Conservation (phyloP, 2,329 filamentous ascomycete species). For the Elsinoe fawcettii region DNA sequence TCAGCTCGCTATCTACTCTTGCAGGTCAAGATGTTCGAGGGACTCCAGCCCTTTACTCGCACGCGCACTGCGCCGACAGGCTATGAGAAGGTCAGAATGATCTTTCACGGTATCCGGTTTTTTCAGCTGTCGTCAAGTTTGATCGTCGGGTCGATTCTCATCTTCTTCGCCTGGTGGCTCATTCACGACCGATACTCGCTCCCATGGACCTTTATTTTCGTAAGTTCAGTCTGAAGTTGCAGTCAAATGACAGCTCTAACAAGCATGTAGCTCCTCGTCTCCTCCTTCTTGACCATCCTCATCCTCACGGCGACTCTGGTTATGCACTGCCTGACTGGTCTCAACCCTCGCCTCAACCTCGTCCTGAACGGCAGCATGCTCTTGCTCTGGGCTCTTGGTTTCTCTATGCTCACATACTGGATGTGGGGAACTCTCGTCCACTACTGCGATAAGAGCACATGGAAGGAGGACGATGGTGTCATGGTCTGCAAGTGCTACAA, state of each 20-base stretch:
- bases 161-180: slow-evolving; percentile 50
- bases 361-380: slow-evolving; percentile 42
- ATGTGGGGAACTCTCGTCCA: slow-evolving; percentile 46
- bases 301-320: slow-evolving; percentile 42
- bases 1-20: not conserved
- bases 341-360: slow-evolving; percentile 47
- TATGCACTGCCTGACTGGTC: slow-evolving; percentile 44
- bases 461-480: slow-evolving; percentile 48
- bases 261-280: slow-evolving; percentile 41
- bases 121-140: slow-evolving; percentile 38
- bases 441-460: slow-evolving; percentile 43
- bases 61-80: slow-evolving; percentile 35
- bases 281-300: slow-evolving; percentile 46
- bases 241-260: not conserved
- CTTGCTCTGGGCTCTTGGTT: slow-evolving; percentile 46
- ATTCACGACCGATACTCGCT: slow-evolving; percentile 44
- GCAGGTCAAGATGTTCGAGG: slow-evolving; percentile 16
- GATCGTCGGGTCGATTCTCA: slow-evolving; percentile 47
- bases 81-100: slow-evolving; percentile 33
- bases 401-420: slow-evolving; percentile 48
- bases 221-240: slow-evolving; percentile 29
- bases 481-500: slow-evolving; percentile 53
- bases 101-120: slow-evolving; percentile 37
- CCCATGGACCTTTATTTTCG: slow-evolving; percentile 54
- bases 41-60: slow-evolving; percentile 13